Evolutionary conservation across 148 eudicot genomes (phyloP), one percentile per base, ranked within the genome.

Genomic region (Fagopyrum esculentum): DNA sequence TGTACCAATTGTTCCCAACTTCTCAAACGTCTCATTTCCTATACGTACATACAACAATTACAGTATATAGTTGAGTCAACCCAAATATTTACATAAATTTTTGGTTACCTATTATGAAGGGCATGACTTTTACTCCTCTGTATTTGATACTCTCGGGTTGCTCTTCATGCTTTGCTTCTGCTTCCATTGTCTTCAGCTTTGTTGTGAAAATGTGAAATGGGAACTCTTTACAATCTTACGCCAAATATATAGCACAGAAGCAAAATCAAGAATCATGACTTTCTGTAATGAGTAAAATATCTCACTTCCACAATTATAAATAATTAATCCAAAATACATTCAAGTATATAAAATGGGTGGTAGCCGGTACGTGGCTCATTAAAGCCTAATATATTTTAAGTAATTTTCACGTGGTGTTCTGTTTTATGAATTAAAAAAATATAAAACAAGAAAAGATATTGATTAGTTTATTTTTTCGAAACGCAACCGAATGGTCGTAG

Each of bases 1-100:
- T 35, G 91, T 89, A 9, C 93, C 93, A 22, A 89, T 19, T 10
- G 87, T 80, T 49, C 94, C 94, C 47, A 90, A 73, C 86, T 88
- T 90, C 76, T 90, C 91, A 54, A 90, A 90, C 1, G 88, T 79
- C 81, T 74, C 76, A 22, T 74, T 74, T 30, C 76, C 76, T 73
- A 43, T 16, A 72, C 10, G 5, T 1, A 68, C 30, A 19, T 30
- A 63, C 43, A 35, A 3, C 15, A 30, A 71, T 9, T 46, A 17
- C 9, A 0, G 0, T 35, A 35, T 35, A 35, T 35, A 35, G 40
- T 35, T 35, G 40, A 35, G 40, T 35, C 40, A 35, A 1, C 40
- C 40, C 40, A 10, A 8, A 44, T 12, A 66, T 9, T 7, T 29
- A 26, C 17, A 29, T 29, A 30, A 9, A 11, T 5, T 40, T 0